phyloP scores from a whole-genome alignment of 176 grass and related monocot genomes.

The Pharus latifolius region DNA sequence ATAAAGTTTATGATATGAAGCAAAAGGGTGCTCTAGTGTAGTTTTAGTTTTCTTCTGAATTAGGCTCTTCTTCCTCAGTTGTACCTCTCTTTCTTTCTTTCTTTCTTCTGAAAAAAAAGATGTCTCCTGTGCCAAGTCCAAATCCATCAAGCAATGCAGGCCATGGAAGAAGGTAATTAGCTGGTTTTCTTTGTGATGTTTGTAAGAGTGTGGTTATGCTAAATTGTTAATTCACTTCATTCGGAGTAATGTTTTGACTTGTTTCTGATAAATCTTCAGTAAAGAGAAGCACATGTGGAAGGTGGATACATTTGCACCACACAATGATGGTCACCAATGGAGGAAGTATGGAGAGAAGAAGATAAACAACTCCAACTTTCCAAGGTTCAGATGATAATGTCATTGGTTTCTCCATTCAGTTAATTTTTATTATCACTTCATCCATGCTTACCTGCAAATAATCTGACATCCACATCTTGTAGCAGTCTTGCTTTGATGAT shows the following conservation, averaged over 20 bases:
- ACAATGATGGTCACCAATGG: slow-evolving; percentile 82
- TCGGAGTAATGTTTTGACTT: background rate
- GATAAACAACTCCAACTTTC: slow-evolving; percentile 57
- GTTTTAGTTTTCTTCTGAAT: slow-evolving; percentile 29
- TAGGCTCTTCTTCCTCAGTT: background rate
- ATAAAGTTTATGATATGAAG: slow-evolving; percentile 2
- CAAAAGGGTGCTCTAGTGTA: slow-evolving; percentile 23
- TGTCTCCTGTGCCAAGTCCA: slow-evolving; percentile 43
- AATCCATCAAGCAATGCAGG: slow-evolving; percentile 18
- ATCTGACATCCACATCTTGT: background rate
- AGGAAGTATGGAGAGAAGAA: slow-evolving; percentile 97
- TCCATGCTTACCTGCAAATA: background rate
- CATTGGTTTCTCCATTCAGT: background rate
- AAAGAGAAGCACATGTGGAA: slow-evolving; percentile 46
- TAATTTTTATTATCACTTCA: background rate
- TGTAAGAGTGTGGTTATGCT: background rate
- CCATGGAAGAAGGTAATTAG: slow-evolving; percentile 29
- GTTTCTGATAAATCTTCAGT: slow-evolving; percentile 8
- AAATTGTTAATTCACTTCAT: background rate
- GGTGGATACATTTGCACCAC: slow-evolving; percentile 52
- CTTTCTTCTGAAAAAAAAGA: background rate
- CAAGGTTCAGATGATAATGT: slow-evolving; percentile 5
- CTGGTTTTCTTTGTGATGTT: background rate
- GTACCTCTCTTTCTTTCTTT: background rate
- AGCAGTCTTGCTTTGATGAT: background rate